Conservation (phyloP, 2,329 filamentous ascomycete species). For the Fusarium sp. region DNA sequence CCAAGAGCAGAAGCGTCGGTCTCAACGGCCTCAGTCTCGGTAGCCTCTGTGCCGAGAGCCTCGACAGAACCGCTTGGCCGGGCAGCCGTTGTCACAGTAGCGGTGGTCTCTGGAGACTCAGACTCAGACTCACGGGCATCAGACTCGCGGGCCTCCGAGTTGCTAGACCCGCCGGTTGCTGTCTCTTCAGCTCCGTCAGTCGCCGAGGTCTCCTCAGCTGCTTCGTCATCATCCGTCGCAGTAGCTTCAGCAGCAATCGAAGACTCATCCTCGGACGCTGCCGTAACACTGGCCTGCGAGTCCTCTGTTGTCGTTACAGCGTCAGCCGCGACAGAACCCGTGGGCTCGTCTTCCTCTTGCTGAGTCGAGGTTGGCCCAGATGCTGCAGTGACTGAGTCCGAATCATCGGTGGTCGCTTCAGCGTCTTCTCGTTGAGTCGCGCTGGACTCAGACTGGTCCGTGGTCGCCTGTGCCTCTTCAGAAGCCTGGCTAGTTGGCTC, state of each 20-base stretch:
- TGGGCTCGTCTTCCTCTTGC: neutral
- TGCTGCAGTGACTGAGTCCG: neutral
- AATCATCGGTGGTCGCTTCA: neutral
- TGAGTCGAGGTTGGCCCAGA: neutral
- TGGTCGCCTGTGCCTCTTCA: neutral
- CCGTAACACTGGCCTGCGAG: slow-evolving; percentile 24
- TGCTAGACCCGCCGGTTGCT: slow-evolving; percentile 31
- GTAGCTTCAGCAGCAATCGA: neutral
- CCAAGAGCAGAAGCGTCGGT: neutral
- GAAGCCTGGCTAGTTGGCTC: neutral
- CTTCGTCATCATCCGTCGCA: slow-evolving; percentile 2
- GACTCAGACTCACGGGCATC: slow-evolving; percentile 27
- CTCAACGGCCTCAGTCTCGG: neutral
- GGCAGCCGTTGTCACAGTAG: slow-evolving; percentile 19
- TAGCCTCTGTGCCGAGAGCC: slow-evolving; percentile 6
- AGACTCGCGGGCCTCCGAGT: slow-evolving; percentile 36
- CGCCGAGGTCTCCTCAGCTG: neutral
- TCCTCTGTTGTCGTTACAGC: slow-evolving; percentile 12
- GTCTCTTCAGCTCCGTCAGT: slow-evolving; percentile 34
- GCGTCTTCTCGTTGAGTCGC: neutral
- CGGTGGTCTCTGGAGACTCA: slow-evolving; percentile 22
- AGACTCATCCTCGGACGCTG: neutral
- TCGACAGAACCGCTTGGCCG: neutral
- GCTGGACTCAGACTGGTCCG: neutral
- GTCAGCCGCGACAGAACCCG: neutral